Evolutionary conservation across 2,329 filamentous ascomycete genomes (phyloP).

Genomic region (Colletotrichum zoysiae): DNA sequence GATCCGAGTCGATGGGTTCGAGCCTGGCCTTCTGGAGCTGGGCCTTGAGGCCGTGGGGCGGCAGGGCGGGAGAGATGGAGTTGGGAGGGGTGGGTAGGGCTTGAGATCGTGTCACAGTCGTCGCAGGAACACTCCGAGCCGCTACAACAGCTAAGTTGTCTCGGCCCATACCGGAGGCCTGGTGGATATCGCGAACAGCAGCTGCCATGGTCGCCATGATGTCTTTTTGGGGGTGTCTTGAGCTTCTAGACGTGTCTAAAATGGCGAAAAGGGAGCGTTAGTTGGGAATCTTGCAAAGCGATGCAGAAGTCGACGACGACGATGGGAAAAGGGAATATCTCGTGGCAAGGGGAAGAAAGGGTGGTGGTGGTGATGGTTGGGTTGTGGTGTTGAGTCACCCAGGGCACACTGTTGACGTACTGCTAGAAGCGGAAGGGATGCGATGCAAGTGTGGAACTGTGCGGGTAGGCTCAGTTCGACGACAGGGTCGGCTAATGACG

Average conservation of each 20-base stretch:
- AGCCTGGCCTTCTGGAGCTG: constrained; percentile 71
- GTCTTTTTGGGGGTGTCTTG: constrained; percentile 48
- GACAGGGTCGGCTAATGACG: constrained; percentile 43
- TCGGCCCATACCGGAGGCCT: constrained; percentile 68
- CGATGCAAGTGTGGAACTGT: constrained; percentile 45
- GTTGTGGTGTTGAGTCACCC: constrained; percentile 41
- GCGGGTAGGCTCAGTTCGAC: constrained; percentile 41
- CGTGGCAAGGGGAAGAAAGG: not conserved
- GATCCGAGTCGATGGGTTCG: constrained; percentile 83
- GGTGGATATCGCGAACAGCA: constrained; percentile 76
- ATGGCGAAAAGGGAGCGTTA: constrained; percentile 49
- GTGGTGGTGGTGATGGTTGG: constrained; percentile 20
- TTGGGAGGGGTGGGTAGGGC: constrained; percentile 91
- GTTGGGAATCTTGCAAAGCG: constrained; percentile 34
- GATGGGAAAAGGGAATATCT: not conserved
- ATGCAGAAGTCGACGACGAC: not conserved
- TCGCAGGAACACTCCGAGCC: constrained; percentile 72
- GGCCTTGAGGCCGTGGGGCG: constrained; percentile 82
- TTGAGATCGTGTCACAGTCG: constrained; percentile 68
- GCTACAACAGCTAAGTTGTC: constrained; percentile 81
- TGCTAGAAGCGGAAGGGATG: constrained; percentile 46
- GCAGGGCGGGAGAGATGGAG: constrained; percentile 90
- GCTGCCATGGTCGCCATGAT: constrained; percentile 75
- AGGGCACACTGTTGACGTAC: constrained; percentile 36
- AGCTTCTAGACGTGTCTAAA: constrained; percentile 62